These are phyloP conservation scores for Phlebiopsis gigantea DNA, from an alignment of 768 basidiomycete genomes.

Conservation along the genomic window DNA sequence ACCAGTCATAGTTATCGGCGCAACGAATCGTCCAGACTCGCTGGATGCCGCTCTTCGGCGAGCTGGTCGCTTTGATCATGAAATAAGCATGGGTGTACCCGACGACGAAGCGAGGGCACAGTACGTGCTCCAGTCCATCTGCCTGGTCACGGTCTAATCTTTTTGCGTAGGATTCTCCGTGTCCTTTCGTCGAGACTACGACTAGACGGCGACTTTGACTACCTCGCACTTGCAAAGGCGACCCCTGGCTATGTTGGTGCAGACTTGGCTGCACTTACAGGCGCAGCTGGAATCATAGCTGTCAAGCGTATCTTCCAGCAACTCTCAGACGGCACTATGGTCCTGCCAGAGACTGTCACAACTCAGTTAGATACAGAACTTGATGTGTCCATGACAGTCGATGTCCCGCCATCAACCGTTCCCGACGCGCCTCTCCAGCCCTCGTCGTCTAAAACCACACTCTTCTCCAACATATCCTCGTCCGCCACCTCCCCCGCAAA, in stretches of 20 bases:
- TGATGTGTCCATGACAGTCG: slow-evolving; percentile 35
- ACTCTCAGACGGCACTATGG: slow-evolving; percentile 54
- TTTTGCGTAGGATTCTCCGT: slow-evolving; percentile 74
- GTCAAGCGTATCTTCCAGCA: slow-evolving; percentile 92
- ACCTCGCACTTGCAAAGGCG: slow-evolving; percentile 76
- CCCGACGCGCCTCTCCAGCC: background rate
- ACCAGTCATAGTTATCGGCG: slow-evolving; percentile 91
- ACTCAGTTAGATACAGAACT: slow-evolving; percentile 13
- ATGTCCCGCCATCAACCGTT: slow-evolving; percentile 16
- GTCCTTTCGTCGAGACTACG: slow-evolving; percentile 83
- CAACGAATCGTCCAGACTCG: slow-evolving; percentile 94
- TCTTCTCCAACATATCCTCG: slow-evolving; percentile 33
- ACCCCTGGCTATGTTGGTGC: slow-evolving; percentile 98
- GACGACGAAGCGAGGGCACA: slow-evolving; percentile 86
- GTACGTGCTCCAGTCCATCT: slow-evolving; percentile 46
- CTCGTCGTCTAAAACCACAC: slow-evolving; percentile 19
- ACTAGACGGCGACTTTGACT: slow-evolving; percentile 86
- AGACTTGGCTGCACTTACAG: slow-evolving; percentile 84
- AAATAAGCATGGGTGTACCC: slow-evolving; percentile 97
- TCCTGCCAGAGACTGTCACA: slow-evolving; percentile 40
- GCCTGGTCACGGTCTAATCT: too few species aligned
- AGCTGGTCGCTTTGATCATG: slow-evolving; percentile 94
- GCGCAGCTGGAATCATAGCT: slow-evolving; percentile 92
- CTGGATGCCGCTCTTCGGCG: slow-evolving; percentile 89
- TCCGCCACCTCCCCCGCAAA: slow-evolving; percentile 36